These are phyloP conservation scores for Saussurea involucrata DNA, from an alignment of 129 eudicot genomes.

Conservation along the genomic window DNA sequence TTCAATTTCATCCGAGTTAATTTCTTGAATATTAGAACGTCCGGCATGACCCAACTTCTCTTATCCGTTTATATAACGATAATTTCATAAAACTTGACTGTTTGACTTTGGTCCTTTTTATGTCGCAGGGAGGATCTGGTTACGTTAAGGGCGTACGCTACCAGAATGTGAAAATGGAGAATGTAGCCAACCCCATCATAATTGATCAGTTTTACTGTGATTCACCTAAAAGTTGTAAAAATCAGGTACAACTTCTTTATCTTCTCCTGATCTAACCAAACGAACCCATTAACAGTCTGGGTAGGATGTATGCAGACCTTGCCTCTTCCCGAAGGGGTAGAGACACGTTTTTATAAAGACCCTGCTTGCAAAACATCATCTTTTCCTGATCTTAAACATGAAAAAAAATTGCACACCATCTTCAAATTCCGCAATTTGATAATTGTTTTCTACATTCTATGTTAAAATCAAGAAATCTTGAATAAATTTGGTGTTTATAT, in stretches of 20 bases:
- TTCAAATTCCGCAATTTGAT: neutral
- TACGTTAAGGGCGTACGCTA: constrained; percentile 71
- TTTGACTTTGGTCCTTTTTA: neutral
- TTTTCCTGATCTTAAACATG: neutral
- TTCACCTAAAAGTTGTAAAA: constrained; percentile 77
- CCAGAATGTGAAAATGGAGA: constrained; percentile 79
- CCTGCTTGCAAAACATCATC: neutral
- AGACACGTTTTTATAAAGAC: neutral
- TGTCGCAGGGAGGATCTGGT: constrained; percentile 91
- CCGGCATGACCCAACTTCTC: neutral
- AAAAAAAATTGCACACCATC: neutral
- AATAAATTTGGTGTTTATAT: too few relatives aligned
- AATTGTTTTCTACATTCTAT: neutral
- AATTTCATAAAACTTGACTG: neutral
- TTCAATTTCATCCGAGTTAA: neutral
- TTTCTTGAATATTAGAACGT: neutral
- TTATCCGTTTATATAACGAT: neutral
- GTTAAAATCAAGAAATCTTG: neutral
- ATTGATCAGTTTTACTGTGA: constrained; percentile 97
- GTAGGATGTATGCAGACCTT: too few relatives aligned
- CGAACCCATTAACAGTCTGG: too few relatives aligned
- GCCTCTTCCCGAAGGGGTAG: neutral
- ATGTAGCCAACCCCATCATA: constrained; percentile 87
- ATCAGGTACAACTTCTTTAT: constrained; percentile 48
- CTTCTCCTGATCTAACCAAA: neutral